These are phyloP conservation scores for Populus simonii DNA, from an alignment of 345 rosid species.

Conservation along the genomic window DNA sequence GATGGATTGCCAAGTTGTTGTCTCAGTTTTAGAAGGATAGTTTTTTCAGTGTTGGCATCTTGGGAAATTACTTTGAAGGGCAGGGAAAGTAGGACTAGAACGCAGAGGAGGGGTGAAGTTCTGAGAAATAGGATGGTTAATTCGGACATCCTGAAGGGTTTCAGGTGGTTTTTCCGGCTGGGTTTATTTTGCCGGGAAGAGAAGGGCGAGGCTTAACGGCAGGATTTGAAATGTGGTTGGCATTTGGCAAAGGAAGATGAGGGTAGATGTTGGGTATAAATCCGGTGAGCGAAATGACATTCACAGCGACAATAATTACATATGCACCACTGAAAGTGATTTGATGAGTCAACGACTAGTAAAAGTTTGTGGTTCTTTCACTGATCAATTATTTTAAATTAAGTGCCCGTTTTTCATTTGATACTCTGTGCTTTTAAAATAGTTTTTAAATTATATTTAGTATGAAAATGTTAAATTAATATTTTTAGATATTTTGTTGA, in stretches of 20 bases:
- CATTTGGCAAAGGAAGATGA: not conserved
- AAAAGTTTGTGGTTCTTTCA: not conserved
- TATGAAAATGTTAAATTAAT: no score
- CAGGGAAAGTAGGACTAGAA: conserved; percentile 28
- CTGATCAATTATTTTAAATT: not conserved
- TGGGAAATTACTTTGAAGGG: conserved; percentile 54
- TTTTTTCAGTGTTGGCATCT: conserved; percentile 26
- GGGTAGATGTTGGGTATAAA: not conserved
- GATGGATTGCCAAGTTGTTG: conserved; percentile 56
- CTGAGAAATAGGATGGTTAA: conserved; percentile 15
- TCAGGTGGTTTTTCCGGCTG: not conserved
- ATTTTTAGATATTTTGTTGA: no score
- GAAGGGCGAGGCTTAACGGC: not conserved
- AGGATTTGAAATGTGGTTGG: conserved; percentile 17
- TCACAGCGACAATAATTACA: conserved; percentile 7
- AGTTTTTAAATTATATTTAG: no score
- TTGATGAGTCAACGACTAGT: not conserved
- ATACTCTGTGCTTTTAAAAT: no score
- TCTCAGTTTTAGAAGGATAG: conserved; percentile 53
- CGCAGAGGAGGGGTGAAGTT: conserved; percentile 3
- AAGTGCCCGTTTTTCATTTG: no score
- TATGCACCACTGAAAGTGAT: not conserved
- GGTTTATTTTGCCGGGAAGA: not conserved
- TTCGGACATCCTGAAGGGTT: conserved; percentile 33
- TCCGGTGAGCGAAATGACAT: conserved; percentile 1